phyloP scores from a whole-genome alignment of 2,329 filamentous ascomycete genomes.

The Zarea fungicola region DNA sequence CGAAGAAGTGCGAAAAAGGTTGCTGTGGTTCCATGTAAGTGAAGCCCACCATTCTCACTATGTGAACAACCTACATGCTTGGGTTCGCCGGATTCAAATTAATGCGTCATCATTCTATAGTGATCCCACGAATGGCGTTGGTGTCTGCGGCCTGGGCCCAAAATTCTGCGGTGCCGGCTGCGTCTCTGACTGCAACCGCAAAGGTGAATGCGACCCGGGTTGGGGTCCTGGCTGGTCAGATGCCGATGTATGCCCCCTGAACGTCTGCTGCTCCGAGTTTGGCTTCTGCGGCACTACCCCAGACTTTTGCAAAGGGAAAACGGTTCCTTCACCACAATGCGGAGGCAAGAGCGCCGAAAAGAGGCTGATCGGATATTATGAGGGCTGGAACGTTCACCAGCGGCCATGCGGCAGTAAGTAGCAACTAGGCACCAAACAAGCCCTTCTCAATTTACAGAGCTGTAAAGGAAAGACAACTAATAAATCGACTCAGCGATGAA shows the following conservation, averaged over 20 bases:
- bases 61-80: neutral
- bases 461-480: neutral
- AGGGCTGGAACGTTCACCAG: constrained; percentile 20
- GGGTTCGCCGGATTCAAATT: no score
- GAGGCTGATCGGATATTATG: constrained; percentile 25
- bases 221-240: constrained; percentile 24
- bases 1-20: neutral
- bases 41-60: neutral
- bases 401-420: constrained; percentile 16
- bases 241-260: constrained; percentile 31
- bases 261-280: constrained; percentile 31
- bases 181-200: constrained; percentile 20
- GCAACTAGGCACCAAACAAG: no score
- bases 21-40: neutral
- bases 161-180: constrained; percentile 15
- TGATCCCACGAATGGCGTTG: neutral
- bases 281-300: constrained; percentile 29
- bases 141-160: constrained; percentile 2
- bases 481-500: constrained; percentile 13
- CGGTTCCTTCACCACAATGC: constrained; percentile 3
- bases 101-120: no score
- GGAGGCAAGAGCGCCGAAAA: neutral
- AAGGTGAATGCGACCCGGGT: constrained; percentile 27
- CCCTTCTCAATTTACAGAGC: no score
- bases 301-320: constrained; percentile 22